These are phyloP conservation scores for Aureobasidium namibiae DNA, from an alignment of 2,329 filamentous ascomycete genomes.

Conservation along the genomic window DNA sequence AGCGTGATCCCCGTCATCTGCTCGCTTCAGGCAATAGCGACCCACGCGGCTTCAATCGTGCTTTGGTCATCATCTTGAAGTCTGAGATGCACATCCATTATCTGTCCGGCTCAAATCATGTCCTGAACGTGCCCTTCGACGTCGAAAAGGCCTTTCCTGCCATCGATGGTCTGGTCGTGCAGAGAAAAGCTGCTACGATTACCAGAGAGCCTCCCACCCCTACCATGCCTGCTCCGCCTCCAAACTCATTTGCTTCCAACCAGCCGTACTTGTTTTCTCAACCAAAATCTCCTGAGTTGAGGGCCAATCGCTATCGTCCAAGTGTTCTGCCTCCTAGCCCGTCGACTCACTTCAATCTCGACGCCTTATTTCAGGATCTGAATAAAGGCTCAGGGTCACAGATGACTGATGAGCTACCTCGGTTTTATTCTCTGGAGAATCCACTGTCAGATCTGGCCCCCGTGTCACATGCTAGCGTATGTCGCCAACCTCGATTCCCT, in stretches of 20 bases:
- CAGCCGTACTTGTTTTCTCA: conserved; percentile 42
- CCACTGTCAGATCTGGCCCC: conserved; percentile 79
- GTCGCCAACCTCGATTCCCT: conserved; percentile 10
- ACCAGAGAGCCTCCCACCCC: conserved; percentile 31
- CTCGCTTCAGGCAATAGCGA: not conserved
- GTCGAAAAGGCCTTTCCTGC: conserved; percentile 79
- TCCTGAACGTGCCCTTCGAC: conserved; percentile 90
- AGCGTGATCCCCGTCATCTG: not conserved
- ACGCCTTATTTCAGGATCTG: conserved; percentile 22
- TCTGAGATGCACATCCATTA: conserved; percentile 93
- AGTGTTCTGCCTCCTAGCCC: conserved; percentile 3
- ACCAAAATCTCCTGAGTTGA: not conserved
- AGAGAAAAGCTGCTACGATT: conserved; percentile 62
- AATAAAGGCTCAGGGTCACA: conserved; percentile 11
- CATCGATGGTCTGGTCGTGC: conserved; percentile 74
- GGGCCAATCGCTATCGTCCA: not conserved
- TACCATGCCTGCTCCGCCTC: conserved; percentile 51
- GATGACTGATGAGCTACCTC: conserved; percentile 51
- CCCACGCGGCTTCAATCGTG: conserved; percentile 27
- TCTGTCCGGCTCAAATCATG: conserved; percentile 75
- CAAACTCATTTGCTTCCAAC: conserved; percentile 74
- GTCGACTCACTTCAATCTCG: conserved; percentile 16
- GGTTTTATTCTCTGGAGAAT: conserved; percentile 76
- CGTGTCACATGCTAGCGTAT: conserved; percentile 50
- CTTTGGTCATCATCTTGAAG: conserved; percentile 83